Evolutionary conservation across 805 yeast genomes (phyloP), one percentile per base, ranked within the genome.

Genomic region (Teunomyces funiuensis): DNA sequence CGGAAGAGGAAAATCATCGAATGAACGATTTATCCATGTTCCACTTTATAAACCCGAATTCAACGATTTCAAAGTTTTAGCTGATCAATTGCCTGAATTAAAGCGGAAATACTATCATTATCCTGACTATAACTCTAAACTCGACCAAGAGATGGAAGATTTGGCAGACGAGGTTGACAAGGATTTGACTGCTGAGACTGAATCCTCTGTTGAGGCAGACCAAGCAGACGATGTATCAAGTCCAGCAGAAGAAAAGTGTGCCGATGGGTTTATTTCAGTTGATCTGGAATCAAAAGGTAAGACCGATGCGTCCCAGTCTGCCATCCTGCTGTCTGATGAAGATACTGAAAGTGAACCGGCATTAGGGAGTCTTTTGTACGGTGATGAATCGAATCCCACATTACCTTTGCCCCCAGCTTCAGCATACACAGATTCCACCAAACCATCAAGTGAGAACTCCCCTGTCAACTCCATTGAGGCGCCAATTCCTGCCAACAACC

Each of bases 1-100:
- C 13, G 15, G 36, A 16, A 29, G 18, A 13, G 28, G 28, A n/a
- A 19, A 13, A 14, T 11, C 39, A 5, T 33, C 23, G 11, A 23
- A 22, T 9, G 43, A 40, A 20, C 65, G 56, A 11, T 52, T 59
- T 4, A 48, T 77, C 2, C 71, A 75, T 68, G 69, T 74, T 16
- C 84, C 83, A 5, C 66, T 63, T 28, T 66, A 67, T 44, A 61
- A 62, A 37, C 72, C 73, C 2, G 55, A 47, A 17, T 69, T 79
- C 50, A 59, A 58, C 3, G 66, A 64, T 18, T 57, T 78, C 15
- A 8, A 41, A 10, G 44, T 43, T 1, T 53, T 68, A 42, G 57
- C 65, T 2, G 53, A 55, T 29, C 48, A 53, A 38, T 53, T 66
- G 11, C 60, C 63, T 3, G 56, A 54, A 10, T 26, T 50, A n/a